Evolutionary conservation across 23 red algal genomes (phyloP), one percentile per base, ranked within the genome.

Genomic region (Gracilaria caudata): DNA sequence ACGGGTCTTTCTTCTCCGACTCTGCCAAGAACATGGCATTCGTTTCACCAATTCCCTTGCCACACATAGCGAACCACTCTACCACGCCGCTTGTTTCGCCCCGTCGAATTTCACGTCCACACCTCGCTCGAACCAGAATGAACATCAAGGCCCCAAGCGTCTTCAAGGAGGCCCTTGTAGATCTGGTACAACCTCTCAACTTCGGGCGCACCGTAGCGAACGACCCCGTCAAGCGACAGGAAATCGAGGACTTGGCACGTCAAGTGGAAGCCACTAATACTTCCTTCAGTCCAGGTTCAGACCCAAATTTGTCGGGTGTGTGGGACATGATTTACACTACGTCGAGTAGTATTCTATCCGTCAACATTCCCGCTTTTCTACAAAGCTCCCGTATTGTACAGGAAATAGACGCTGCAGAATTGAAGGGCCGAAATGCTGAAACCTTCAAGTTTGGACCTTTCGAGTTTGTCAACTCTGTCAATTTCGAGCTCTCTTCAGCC

Each of bases 311-410:
- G 20, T 74, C 64, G 7, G 91, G 51, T 25, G 55, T 53, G 17
- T 98, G 95, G 95, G 80, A 91, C 63, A 81, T 94, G 32, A 49
- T 98, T 28, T 98, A 98, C 84, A 98, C 90, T 34, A 92, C 90
- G 24, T 98, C 95, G 21, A 81, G 45, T 0, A 74, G 57, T 58
- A 90, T 98, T 61, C 59, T 98, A 5, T 86, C 85, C 36, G 76
- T 74, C 49, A 68, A 54, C 26, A 73, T 46, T 12, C 95, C 91
- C 59, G 53, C 39, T 5, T 74, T 90, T 61, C 54, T 92, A 5
- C 95, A 88, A 14, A 84, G 90, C 16, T 49, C 53, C 13, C 59
- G 87, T 26, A 91, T 98, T 35, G 89, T 84, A 51, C 95, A 98
- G 91, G 66, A 77, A 43, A 92, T 98, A 9, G 80, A 92, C 36